Evolutionary conservation across 2,329 filamentous ascomycete genomes (phyloP), one percentile per base, ranked within the genome.

Genomic region (Arthrobotrys musiformis): DNA sequence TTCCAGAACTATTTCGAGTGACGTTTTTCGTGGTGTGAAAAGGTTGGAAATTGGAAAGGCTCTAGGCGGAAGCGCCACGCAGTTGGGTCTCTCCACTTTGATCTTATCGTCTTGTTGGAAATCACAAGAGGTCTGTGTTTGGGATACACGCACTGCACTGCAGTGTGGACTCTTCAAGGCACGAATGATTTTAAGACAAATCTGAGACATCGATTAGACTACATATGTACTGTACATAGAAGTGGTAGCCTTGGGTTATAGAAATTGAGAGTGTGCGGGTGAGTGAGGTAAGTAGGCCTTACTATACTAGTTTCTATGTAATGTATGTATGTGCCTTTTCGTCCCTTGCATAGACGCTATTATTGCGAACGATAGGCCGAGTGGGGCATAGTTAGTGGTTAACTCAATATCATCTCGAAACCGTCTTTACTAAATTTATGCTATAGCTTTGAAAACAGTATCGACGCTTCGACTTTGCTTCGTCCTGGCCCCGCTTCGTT

Each of bases 21-120:
- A 37, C 54, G 42, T 58, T 58, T 28, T 58, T n/a, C n/a, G n/a
- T n/a, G n/a, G 35, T 24, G 54, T 19, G 54, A 62, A 24, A 62
- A 44, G 22, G 28, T 58, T 35, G 68, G 46, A 70, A 61, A 62
- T 70, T 72, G 40, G 19, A 19, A 9, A 67, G 60, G 56, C 33
- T 68, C 62, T 75, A 75, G 52, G 70, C 52, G 70, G 70, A 75
- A 63, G 56, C 70, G 70, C 70, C 70, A 75, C 70, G 4, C 54
- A 40, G 54, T n/a, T 42, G n/a, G 6, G 63, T 68, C 56, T 54
- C 63, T 67, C 61, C 52, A 50, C 64, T 48, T 48, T 69, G 22
- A 58, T 13, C 30, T 58, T 58, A 58, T 58, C 54, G 19, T 19
- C n/a, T 17, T 58, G 54, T 58, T 58, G 54, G 19, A 26, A 26